Conservation (phyloP, 2,329 filamentous ascomycete genomes). For the Alternaria longipes region DNA sequence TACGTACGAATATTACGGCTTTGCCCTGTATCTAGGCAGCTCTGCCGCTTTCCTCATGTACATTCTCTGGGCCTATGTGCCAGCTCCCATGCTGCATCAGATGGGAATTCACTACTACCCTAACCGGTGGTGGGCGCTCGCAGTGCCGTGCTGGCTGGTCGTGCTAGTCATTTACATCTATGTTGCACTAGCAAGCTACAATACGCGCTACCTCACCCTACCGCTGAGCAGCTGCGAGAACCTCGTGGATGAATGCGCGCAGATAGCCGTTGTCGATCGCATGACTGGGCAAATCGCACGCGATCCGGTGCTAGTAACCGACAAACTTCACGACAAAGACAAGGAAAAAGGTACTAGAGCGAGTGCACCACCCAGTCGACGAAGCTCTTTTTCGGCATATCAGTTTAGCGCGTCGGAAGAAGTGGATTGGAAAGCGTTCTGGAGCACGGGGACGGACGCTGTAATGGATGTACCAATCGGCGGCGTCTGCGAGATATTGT, state of each 20-base stretch:
- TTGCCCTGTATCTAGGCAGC: constrained; percentile 92
- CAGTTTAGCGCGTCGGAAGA: constrained; percentile 52
- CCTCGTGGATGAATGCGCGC: constrained; percentile 88
- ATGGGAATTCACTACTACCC: constrained; percentile 97
- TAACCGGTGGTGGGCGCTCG: constrained; percentile 96
- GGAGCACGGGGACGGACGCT: constrained; percentile 93
- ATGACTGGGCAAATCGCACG: constrained; percentile 67
- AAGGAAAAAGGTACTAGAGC: constrained; percentile 52
- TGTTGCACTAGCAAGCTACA: constrained; percentile 89
- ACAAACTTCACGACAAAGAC: constrained; percentile 36
- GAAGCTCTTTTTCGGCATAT: constrained; percentile 43
- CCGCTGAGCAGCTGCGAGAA: constrained; percentile 83
- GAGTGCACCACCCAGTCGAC: constrained; percentile 50
- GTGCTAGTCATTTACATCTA: constrained; percentile 92
- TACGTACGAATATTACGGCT: constrained; percentile 99
- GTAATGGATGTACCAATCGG: constrained; percentile 97
- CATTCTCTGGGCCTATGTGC: constrained; percentile 86
- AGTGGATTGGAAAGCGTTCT: constrained; percentile 80
- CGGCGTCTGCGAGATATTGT: constrained; percentile 93
- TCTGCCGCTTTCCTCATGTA: constrained; percentile 80
- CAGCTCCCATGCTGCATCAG: constrained; percentile 88
- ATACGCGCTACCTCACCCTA: constrained; percentile 86
- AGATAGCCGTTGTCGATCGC: constrained; percentile 80
- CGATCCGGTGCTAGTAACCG: constrained; percentile 35
- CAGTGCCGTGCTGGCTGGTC: constrained; percentile 88